Conservation (phyloP, 2,329 filamentous ascomycete genomes). For the Trichoderma citrinoviride region DNA sequence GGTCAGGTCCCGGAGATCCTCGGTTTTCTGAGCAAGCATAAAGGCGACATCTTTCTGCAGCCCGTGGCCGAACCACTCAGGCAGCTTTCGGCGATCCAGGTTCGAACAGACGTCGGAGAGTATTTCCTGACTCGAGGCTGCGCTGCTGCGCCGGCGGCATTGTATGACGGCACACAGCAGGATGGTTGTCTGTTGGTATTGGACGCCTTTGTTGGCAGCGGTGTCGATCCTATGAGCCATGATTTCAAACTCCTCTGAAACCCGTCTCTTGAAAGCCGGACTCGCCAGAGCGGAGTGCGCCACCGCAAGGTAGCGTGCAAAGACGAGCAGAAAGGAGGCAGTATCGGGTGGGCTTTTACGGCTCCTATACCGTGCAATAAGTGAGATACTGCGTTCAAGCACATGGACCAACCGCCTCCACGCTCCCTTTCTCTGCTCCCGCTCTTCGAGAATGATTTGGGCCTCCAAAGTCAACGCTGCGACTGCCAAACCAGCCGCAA, state of each 20-base stretch:
- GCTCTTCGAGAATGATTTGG: constrained; percentile 3
- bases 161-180: constrained; percentile 48
- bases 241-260: constrained; percentile 27
- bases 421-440: constrained; percentile 21
- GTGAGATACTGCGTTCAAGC: constrained; percentile 29
- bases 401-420: constrained; percentile 30
- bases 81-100: constrained; percentile 38
- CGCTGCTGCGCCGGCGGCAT: constrained; percentile 44
- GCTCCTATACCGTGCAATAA: constrained; percentile 23
- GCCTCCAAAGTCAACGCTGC: constrained; percentile 27
- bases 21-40: constrained; percentile 50
- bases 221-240: constrained; percentile 23
- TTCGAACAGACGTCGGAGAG: constrained; percentile 42
- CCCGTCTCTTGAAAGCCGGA: constrained; percentile 22
- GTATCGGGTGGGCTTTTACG: constrained; percentile 11
- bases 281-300: constrained; percentile 22
- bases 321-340: constrained; percentile 28
- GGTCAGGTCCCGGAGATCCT: constrained; percentile 51
- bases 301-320: constrained; percentile 32
- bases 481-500: constrained; percentile 33
- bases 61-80: constrained; percentile 35
- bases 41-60: constrained; percentile 50
- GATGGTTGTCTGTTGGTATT: constrained; percentile 34
- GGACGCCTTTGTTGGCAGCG: constrained; percentile 21
- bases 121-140: constrained; percentile 38